Conservation (phyloP, 306 rosid species). For the Rosa lucieae region DNA sequence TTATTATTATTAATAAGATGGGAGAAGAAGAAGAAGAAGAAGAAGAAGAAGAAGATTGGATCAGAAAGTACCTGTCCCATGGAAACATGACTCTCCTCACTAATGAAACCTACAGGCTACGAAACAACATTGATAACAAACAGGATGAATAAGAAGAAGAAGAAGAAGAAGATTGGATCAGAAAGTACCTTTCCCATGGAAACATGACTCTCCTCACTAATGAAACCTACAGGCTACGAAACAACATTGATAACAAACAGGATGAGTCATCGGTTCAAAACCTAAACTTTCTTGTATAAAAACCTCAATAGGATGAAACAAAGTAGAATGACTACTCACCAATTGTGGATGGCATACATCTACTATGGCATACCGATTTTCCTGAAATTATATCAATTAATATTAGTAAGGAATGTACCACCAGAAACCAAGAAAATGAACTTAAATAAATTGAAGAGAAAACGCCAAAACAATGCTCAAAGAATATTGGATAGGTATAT, state of each 20-base stretch:
- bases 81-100: too few species aligned
- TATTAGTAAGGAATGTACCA: slow-evolving; percentile 28
- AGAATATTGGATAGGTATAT: neutral
- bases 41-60: too few species aligned
- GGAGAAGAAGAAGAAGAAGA: too few species aligned
- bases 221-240: slow-evolving; percentile 84
- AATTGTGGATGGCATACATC: slow-evolving; percentile 91
- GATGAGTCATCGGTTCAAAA: slow-evolving; percentile 11
- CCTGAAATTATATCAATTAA: slow-evolving; percentile 56
- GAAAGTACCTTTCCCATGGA: slow-evolving; percentile 76
- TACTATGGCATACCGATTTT: slow-evolving; percentile 89
- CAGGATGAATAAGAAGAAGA: too few species aligned
- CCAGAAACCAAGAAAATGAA: slow-evolving; percentile 20
- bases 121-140: too few species aligned
- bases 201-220: slow-evolving; percentile 77
- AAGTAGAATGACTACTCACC: slow-evolving; percentile 52
- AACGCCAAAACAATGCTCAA: neutral
- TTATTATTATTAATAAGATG: too few species aligned
- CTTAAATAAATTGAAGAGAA: slow-evolving; percentile 1
- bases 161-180: neutral
- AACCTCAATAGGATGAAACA: slow-evolving; percentile 15
- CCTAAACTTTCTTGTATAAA: neutral
- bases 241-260: slow-evolving; percentile 27
- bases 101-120: too few species aligned
- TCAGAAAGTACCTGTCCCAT: too few species aligned